phyloP scores from a whole-genome alignment of 495 filamentous ascomycete species.

The Penicillium atrosanguineum region DNA sequence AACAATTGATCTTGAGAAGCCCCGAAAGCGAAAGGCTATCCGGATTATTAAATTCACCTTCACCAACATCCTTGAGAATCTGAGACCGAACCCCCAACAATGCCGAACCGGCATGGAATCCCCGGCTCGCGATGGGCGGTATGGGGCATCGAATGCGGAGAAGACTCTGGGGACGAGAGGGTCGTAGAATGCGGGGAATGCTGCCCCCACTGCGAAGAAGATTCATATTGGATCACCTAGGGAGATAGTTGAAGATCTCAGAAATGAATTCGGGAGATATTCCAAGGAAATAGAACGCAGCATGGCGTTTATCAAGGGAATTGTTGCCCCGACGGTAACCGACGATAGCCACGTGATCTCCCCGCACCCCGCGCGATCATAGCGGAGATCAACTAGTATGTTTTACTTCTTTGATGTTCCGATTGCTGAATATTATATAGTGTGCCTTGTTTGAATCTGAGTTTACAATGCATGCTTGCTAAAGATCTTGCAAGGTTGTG shows the following conservation, averaged over 20 bases:
- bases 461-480: too few relatives aligned
- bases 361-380: slow-evolving; percentile 20
- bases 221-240: slow-evolving; percentile 30
- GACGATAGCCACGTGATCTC: slow-evolving; percentile 37
- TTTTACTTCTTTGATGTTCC: neutral
- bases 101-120: slow-evolving; percentile 60
- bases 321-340: slow-evolving; percentile 43
- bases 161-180: slow-evolving; percentile 26
- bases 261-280: neutral
- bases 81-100: slow-evolving; percentile 76
- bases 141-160: slow-evolving; percentile 29
- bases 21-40: neutral
- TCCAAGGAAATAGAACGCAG: slow-evolving; percentile 4
- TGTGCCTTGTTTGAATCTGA: too few relatives aligned
- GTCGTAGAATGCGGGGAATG: slow-evolving; percentile 25
- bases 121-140: slow-evolving; percentile 28
- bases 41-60: slow-evolving; percentile 58
- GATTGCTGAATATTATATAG: too few relatives aligned
- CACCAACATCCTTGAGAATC: slow-evolving; percentile 91
- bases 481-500: too few relatives aligned
- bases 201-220: slow-evolving; percentile 29
- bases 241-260: slow-evolving; percentile 3
- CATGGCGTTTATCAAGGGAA: slow-evolving; percentile 21
- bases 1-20: neutral
- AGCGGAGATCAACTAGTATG: slow-evolving; percentile 4